These are phyloP conservation scores for Hyphopichia buzzinii DNA, from an alignment of 1,139 yeast genomes.

Conservation along the genomic window DNA sequence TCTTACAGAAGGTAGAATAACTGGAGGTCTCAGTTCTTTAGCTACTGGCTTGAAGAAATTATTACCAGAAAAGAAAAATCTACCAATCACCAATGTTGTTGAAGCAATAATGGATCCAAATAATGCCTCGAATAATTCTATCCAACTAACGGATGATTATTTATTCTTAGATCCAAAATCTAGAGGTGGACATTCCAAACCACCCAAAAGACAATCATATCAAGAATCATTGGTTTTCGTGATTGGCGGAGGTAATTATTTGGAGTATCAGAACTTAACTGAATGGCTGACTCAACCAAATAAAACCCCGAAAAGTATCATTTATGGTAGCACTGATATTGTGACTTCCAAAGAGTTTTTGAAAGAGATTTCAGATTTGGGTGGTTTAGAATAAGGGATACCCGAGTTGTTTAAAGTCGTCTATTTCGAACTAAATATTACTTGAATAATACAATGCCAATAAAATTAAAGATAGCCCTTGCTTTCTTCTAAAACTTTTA, in stretches of 20 bases:
- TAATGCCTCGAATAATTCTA: conserved; percentile 57
- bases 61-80: conserved; percentile 80
- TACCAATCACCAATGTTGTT: conserved; percentile 87
- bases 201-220: conserved; percentile 82
- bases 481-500: conserved; percentile 63
- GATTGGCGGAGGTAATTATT: conserved; percentile 94
- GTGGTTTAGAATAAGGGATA: conserved; percentile 19
- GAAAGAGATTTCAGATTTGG: conserved; percentile 65
- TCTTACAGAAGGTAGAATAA: conserved; percentile 75
- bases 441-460: conserved; percentile 2
- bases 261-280: conserved; percentile 90
- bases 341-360: conserved; percentile 76
- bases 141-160: conserved; percentile 81
- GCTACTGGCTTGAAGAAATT: conserved; percentile 86
- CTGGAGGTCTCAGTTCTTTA: conserved; percentile 81
- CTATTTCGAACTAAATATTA: neutral
- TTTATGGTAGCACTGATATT: conserved; percentile 86
- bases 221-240: conserved; percentile 84
- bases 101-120: conserved; percentile 89
- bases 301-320: conserved; percentile 46
- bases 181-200: conserved; percentile 85
- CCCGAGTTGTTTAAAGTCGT: conserved; percentile 1
- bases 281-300: conserved; percentile 65
- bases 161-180: conserved; percentile 87
- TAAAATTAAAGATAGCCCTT: conserved; percentile 43